These are phyloP conservation scores for Coleophoma eucalyptorum DNA, from an alignment of 2,329 filamentous ascomycete species.

Conservation along the genomic window DNA sequence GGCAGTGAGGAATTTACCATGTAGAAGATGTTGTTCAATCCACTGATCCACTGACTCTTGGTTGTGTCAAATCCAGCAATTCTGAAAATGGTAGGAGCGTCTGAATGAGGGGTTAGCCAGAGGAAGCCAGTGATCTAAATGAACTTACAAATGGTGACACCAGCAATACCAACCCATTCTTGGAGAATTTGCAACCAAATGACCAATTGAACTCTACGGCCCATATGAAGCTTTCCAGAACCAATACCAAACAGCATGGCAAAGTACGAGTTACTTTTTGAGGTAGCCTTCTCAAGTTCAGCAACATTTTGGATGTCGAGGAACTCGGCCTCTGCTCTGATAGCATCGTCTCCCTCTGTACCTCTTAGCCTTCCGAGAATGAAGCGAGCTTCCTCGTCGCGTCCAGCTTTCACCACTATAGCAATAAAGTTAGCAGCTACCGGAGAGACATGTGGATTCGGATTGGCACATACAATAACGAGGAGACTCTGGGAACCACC, in stretches of 20 bases:
- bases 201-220: slow-evolving; percentile 63
- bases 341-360: slow-evolving; percentile 44
- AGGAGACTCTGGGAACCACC: slow-evolving; percentile 69
- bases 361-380: slow-evolving; percentile 63
- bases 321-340: slow-evolving; percentile 58
- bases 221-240: slow-evolving; percentile 62
- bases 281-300: slow-evolving; percentile 53
- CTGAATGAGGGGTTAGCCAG: not conserved
- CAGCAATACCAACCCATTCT: slow-evolving; percentile 67
- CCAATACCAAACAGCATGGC: slow-evolving; percentile 66
- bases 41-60: slow-evolving; percentile 62
- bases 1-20: slow-evolving; percentile 35
- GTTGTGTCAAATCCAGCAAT: slow-evolving; percentile 61
- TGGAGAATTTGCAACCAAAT: slow-evolving; percentile 71
- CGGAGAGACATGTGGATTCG: too few species aligned
- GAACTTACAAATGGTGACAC: slow-evolving; percentile 54
- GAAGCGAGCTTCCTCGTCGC: slow-evolving; percentile 63
- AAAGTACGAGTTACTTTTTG: slow-evolving; percentile 51
- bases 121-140: not conserved
- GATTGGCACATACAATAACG: slow-evolving; percentile 41
- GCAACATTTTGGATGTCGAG: slow-evolving; percentile 64
- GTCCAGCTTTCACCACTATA: slow-evolving; percentile 56
- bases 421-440: too few species aligned
- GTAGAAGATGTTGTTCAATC: slow-evolving; percentile 51
- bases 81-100: slow-evolving; percentile 48